Evolutionary conservation across 305 asterid genomes (phyloP), one percentile per base, ranked within the genome.

Genomic region (Fraxinus xanthoxyloides): DNA sequence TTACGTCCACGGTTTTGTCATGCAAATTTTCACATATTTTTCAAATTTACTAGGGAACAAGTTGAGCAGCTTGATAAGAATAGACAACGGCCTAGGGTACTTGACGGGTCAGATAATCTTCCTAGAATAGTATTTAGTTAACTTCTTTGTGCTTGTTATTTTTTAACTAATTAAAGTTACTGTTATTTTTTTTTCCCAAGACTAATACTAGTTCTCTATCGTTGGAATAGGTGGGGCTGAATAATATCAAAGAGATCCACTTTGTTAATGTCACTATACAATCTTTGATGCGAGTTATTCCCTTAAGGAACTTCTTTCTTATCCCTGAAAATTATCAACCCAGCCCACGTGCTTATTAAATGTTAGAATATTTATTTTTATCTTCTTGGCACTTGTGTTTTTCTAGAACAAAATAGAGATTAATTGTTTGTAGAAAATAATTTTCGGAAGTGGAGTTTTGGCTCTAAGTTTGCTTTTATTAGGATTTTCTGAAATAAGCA

Each of bases 91-190:
- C 94, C 98, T 59, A 93, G 99, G 89, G 95, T 98, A 63, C 97
- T 94, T 77, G 99, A 96, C 90, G 99, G 98, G 65, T 93, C 99
- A 77, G 98, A 96, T 90, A 94, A 96, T 91, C 98, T 96, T 83
- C 99, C 97, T 77, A 98, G 99, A 88, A 96, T 95, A 94, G 99
- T 94, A 81, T 65, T 69, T 94, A 81, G 54, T 61, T 73, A 15
- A 9, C 79, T 84, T 80, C n/a, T 13, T 46, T 30, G 19, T 65
- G 35, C 43, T n/a, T 46, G 77, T 40, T 69, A 13, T 61, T 23
- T 82, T 35, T 75, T 54, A 23, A 65, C 21, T 79, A 46, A 81
- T 69, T 61, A 30, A 12, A 31, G 51, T 36, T 26, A 38, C 15
- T 28, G 30, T 69, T 61, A 24, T 43, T 34, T 34, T 34, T 5